Evolutionary conservation across 371 early-diverging fungal genomes (phyloP), one percentile per base, ranked within the genome.

Genomic region (Chytridium lagenaria): DNA sequence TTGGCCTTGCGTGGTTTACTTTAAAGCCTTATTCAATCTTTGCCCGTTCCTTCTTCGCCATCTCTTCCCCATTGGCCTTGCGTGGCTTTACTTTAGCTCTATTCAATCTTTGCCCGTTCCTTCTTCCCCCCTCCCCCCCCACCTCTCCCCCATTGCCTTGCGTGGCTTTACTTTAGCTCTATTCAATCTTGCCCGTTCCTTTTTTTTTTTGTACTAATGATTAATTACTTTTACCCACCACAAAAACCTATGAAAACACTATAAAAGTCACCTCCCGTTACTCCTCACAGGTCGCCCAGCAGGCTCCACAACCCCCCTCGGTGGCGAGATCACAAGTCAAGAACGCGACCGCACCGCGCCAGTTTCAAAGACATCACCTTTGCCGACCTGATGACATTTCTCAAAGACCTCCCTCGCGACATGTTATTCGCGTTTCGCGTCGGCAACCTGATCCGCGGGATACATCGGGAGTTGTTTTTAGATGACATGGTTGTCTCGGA

Each of bases 371-470:
- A n/a, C 55, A 5, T 73, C 16, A 67, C 49, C 23, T 23, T 52
- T 36, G 52, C 40, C 55, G 68, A 73, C 59, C 3, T 73, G 33
- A 55, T 73, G 57, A 3, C n/a, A 15, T 73, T 73, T 44, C 59
- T 73, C 68, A 68, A 73, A 52, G 30, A 28, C 39, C 68, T 73
- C 26, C 73, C 73, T 7, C 50, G 73, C 31, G 73, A 73, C 68
- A 73, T 73, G 73, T 59, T 73, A 22, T 73, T 73, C 52, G 67
- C 73, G 22, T 26, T 68, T 7, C 67, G 73, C 34, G 73, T 73
- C 37, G 52, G 36, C n/a, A 73, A 73, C 59, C 55, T 73, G 1
- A 40, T 67, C 50, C 65, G 73, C 59, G 68, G 68, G 5, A 33
- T 73, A 15, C 73, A 73, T 61, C 67, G 68, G 2, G 68, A 73